A percentile compares a stretch with the other conserved stretches of the same genome.
These are phyloP conservation scores for Lizonia empirigonia DNA, from an alignment of 2,329 filamentous ascomycete genomes.

Conservation along the genomic window DNA sequence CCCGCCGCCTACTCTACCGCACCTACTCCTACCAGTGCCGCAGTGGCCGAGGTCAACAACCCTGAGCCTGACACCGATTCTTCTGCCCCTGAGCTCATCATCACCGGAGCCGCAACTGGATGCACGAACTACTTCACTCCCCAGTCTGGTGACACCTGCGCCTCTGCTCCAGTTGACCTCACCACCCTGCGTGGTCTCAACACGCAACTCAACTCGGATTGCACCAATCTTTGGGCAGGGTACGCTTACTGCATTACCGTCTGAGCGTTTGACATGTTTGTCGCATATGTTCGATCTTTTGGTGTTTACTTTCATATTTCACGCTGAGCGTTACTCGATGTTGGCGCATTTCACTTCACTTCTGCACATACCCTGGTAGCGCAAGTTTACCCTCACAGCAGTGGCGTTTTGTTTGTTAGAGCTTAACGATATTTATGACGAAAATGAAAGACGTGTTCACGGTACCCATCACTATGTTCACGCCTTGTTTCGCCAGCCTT, in stretches of 20 bases:
- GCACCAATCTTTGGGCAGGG: constrained; percentile 47
- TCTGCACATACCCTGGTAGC: constrained; percentile 13
- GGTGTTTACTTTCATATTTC: background rate
- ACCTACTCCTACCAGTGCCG: background rate
- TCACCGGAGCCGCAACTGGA: constrained; percentile 19
- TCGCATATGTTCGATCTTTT: constrained; percentile 3
- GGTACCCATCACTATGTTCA: too few species aligned
- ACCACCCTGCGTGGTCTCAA: constrained; percentile 40
- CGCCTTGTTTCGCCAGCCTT: constrained; percentile 30
- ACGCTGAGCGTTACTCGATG: constrained; percentile 1
- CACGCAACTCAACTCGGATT: constrained; percentile 35
- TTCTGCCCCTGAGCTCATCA: constrained; percentile 10
- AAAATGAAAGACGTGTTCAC: background rate
- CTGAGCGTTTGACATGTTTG: background rate
- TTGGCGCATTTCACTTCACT: constrained; percentile 11
- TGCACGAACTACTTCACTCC: constrained; percentile 43
- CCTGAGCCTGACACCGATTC: background rate
- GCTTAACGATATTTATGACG: background rate
- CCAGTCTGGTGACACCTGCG: constrained; percentile 42
- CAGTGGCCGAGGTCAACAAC: constrained; percentile 2
- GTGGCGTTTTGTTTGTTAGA: background rate
- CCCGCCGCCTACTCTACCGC: background rate
- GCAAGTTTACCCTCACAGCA: background rate
- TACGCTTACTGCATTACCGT: constrained; percentile 44
- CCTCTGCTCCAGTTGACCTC: constrained; percentile 36